Percentiles rank a stretch among this genome's conserved stretches.
These are phyloP conservation scores for Arthrobotrys megalospora DNA, from an alignment of 2,329 filamentous ascomycete genomes.

Conservation along the genomic window DNA sequence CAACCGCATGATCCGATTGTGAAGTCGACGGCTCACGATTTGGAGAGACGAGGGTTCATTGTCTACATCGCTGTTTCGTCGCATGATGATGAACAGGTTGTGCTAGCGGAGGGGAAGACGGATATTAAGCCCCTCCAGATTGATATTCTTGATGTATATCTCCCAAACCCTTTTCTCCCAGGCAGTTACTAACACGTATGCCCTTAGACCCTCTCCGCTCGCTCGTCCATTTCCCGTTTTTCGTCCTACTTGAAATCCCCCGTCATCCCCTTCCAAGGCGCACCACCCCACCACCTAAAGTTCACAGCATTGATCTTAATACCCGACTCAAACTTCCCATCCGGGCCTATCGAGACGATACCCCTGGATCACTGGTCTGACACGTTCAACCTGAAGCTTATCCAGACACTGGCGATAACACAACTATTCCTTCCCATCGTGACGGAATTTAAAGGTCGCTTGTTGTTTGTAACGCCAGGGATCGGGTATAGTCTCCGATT, in stretches of 20 bases:
- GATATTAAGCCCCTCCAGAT: constrained; percentile 87
- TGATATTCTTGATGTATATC: constrained; percentile 82
- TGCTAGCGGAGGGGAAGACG: constrained; percentile 75
- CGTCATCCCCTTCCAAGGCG: constrained; percentile 81
- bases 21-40: constrained; percentile 83
- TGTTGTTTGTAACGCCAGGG: constrained; percentile 83
- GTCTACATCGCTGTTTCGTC: constrained; percentile 90
- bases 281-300: constrained; percentile 81
- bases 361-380: constrained; percentile 88
- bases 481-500: constrained; percentile 85
- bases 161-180: constrained; percentile 44
- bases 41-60: constrained; percentile 92
- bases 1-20: constrained; percentile 87
- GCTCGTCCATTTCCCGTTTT: constrained; percentile 80
- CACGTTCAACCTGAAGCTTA: constrained; percentile 89
- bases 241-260: constrained; percentile 79
- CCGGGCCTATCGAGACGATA: constrained; percentile 87
- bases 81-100: constrained; percentile 85
- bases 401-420: constrained; percentile 88
- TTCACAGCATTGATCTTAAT: constrained; percentile 87
- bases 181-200: too few relatives aligned
- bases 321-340: constrained; percentile 83
- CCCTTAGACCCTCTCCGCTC: constrained; percentile 80
- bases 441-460: constrained; percentile 74
- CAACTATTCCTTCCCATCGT: constrained; percentile 90